Percentiles rank a stretch among this genome's conserved stretches.
Evolutionary conservation across 1,139 yeast species (phyloP).

Genomic region (Scheffersomyces quercinus): DNA sequence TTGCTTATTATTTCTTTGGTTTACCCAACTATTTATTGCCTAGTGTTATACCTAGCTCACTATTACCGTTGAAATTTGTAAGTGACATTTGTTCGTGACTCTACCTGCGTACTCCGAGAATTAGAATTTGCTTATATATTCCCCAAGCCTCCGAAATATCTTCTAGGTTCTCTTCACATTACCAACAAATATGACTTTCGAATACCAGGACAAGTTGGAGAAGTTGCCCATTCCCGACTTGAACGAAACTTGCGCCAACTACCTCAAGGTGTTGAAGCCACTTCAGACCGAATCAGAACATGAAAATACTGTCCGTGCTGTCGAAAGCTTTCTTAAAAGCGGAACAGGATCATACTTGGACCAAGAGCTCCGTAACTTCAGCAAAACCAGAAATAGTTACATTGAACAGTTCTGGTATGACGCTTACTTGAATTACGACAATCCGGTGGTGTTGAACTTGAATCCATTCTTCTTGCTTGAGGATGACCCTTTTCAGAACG

Average conservation of each 20-base stretch:
- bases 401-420: constrained; percentile 95
- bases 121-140: too few relatives aligned
- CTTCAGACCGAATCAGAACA: constrained; percentile 75
- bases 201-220: constrained; percentile 54
- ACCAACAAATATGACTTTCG: constrained; percentile 43
- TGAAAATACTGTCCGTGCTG: constrained; percentile 59
- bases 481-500: constrained; percentile 86
- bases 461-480: constrained; percentile 87
- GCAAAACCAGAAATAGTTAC: constrained; percentile 67
- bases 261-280: constrained; percentile 68
- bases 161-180: background rate
- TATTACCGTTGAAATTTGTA: background rate
- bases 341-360: constrained; percentile 65
- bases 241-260: constrained; percentile 60
- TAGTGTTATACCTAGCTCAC: background rate
- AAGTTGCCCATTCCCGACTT: constrained; percentile 81
- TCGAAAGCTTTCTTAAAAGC: constrained; percentile 53
- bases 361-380: constrained; percentile 60
- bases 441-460: constrained; percentile 83
- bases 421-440: constrained; percentile 80
- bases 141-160: background rate
- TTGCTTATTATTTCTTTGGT: background rate
- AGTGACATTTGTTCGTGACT: too few relatives aligned
- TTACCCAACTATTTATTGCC: background rate
- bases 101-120: too few relatives aligned